Percentiles rank a stretch among this genome's conserved stretches.
Conservation (phyloP, 2,329 filamentous ascomycete species). For the Salinomyces thailandicus region DNA sequence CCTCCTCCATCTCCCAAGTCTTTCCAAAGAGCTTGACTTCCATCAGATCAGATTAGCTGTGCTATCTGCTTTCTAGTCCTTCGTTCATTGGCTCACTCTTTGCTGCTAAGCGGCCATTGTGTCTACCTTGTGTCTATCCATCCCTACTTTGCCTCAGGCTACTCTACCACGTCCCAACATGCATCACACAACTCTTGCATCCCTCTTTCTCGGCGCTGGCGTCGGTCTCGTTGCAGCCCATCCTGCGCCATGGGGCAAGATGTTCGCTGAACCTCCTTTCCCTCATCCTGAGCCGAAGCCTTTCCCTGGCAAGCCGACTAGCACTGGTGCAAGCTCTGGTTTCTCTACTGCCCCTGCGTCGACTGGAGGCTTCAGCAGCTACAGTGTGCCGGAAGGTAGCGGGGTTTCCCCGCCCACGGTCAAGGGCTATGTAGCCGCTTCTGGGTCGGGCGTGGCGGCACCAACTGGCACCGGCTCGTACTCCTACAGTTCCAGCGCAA, state of each 20-base stretch:
- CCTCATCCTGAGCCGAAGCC: too few species aligned
- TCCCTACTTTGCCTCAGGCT: too few species aligned
- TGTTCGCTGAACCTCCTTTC: too few species aligned
- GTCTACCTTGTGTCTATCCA: too few species aligned
- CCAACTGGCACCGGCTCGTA: background rate
- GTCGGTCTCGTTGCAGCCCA: conserved; percentile 3
- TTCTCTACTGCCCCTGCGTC: conserved; percentile 1
- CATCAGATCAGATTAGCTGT: conserved; percentile 3
- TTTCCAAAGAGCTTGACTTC: too few species aligned
- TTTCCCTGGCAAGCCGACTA: too few species aligned
- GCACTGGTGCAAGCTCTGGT: too few species aligned
- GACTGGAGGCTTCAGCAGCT: conserved; percentile 1
- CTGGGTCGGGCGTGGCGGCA: background rate
- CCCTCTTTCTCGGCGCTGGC: conserved; percentile 5
- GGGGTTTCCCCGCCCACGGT: background rate
- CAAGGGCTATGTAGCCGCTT: background rate
- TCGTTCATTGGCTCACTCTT: conserved; percentile 1
- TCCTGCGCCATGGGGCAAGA: conserved; percentile 1
- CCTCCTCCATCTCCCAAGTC: too few species aligned
- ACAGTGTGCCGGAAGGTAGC: background rate
- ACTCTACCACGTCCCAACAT: conserved; percentile 1
- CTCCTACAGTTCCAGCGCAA: background rate
- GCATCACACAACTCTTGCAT: background rate
- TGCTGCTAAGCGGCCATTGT: too few species aligned
- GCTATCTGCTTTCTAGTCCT: conserved; percentile 2